Base-by-base conservation (phyloP, 164 flowering plant genomes). In the Berberis vulgaris region DNA sequence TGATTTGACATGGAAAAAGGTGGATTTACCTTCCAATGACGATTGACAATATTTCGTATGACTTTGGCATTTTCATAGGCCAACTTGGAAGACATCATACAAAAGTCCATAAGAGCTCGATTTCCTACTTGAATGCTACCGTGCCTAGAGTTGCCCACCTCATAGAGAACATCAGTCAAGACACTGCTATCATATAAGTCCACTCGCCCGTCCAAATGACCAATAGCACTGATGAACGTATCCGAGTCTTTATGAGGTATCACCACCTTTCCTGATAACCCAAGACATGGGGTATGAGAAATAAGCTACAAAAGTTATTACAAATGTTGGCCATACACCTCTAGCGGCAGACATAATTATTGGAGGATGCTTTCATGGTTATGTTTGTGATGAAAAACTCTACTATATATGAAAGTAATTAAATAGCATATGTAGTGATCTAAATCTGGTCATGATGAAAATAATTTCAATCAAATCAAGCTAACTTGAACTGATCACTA, bases 1-100 rank as follows among this genome's bases (percentile, higher is more conserved):
- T 40, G 41, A 2, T 38, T 38, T 56, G n/a, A 49, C 6, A 50
- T 39, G 2, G 45, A 41, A 2, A 42, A 41, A 42, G 6, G 45
- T 3, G 13, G 26, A 26, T 58, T 41, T 10, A 74, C 98, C 96
- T 88, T 87, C 98, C 97, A 93, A 60, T 87, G 94, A 55, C 65
- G 72, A 59, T 55, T 45, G 2, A 88, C 87, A 8, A 88, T 72
- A 65, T 82, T 78, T 52, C 63, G 62, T 13, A 93, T 81, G 61
- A 88, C 85, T 60, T 67, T 63, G 3, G 76, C 80, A 66, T 88
- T 93, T 76, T 90, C 98, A 54, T 93, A 93, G 2, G 92, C 85
- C 58, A 93, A 65, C 70, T 90, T 93, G 65, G 97, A 78, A 45
- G 95, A 88, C 85, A 90, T 84, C 45, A 90, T 74, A 62, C 90